Evolutionary conservation across 2,329 filamentous ascomycete species (phyloP).

Genomic region (Zasmidium angulare): DNA sequence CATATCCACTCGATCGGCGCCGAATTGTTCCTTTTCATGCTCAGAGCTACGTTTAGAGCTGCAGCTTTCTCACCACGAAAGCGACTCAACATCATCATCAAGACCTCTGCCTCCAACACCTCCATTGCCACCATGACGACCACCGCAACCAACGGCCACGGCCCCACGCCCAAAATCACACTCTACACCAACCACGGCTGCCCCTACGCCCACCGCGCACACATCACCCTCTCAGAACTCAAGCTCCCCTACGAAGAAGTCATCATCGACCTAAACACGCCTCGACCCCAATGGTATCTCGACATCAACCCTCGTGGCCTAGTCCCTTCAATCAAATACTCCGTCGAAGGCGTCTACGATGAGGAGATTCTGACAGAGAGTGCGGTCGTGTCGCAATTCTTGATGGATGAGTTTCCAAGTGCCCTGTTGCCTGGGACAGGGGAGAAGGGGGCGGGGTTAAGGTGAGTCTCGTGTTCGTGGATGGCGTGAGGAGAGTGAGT

Average conservation of each 20-base stretch:
- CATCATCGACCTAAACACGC: constrained; percentile 65
- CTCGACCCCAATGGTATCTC: constrained; percentile 72
- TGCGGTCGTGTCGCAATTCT: constrained; percentile 69
- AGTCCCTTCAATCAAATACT: constrained; percentile 69
- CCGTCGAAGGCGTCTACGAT: constrained; percentile 43
- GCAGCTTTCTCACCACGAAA: neutral
- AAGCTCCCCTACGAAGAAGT: constrained; percentile 35
- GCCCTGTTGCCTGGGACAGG: constrained; percentile 61
- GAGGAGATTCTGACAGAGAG: constrained; percentile 71
- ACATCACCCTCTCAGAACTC: constrained; percentile 35
- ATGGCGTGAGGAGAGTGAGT: constrained; percentile 38
- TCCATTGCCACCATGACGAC: constrained; percentile 10
- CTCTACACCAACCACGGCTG: constrained; percentile 71
- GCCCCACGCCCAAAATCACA: constrained; percentile 51
- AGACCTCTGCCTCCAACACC: too few relatives aligned
- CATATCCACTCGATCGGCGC: too few relatives aligned
- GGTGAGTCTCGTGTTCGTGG: constrained; percentile 45
- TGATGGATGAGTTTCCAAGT: constrained; percentile 68
- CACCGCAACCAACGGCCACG: constrained; percentile 7
- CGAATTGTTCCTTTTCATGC: neutral
- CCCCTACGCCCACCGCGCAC: constrained; percentile 72
- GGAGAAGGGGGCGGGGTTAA: constrained; percentile 33
- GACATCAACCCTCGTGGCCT: constrained; percentile 72
- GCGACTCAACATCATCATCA: too few relatives aligned
- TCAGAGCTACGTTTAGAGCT: neutral